Base-by-base conservation (phyloP, 208 protist genomes). In the Trypanosoma grayi region DNA sequence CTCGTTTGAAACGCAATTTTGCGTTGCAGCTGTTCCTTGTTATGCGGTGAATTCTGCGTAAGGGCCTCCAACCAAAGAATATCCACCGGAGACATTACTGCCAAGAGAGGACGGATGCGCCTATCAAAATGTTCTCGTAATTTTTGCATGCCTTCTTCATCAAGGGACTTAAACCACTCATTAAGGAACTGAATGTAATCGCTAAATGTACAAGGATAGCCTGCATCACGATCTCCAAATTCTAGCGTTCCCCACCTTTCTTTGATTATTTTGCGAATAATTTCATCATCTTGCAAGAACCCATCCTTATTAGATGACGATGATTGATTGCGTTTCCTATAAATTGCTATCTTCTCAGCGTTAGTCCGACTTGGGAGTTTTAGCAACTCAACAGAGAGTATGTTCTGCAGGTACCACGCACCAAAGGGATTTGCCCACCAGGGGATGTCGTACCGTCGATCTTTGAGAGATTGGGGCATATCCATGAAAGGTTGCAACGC, bases 351-450 rank as follows among this genome's bases (percentile, higher is more conserved):
- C 61, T 97, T 97, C 63, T 97, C 87, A 0, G 84, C 85, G 61
- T 95, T 94, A 22, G 81, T 94, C 39, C 86, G 73, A 53, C 83
- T 90, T 14, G 88, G 83, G 27, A 95, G 79, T 65, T 91, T 93
- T 57, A 97, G 57, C 46, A 97, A 60, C 72, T 97, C 87, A 3
- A 97, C 75, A 7, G 88, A 89, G 28, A 97, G 81, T 37, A 97
- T 78, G 62, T 97, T 97, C 67, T 97, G 87, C 52, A 97, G 70
- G 58, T 97, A 97, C 88, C 91, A 97, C 24, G 88, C 88, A 36
- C 91, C 91, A 61, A 97, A 97, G 28, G 91, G 91, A 71, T 97
- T 97, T 46, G 91, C 91, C 88, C 91, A 97, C 91, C 91, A 97
- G 27, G 91, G 91, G 27, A 97, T 85, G 60, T 97, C 91, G 62